These are phyloP conservation scores for Candida ulmi DNA, from an alignment of 805 yeast genomes.

Conservation along the genomic window DNA sequence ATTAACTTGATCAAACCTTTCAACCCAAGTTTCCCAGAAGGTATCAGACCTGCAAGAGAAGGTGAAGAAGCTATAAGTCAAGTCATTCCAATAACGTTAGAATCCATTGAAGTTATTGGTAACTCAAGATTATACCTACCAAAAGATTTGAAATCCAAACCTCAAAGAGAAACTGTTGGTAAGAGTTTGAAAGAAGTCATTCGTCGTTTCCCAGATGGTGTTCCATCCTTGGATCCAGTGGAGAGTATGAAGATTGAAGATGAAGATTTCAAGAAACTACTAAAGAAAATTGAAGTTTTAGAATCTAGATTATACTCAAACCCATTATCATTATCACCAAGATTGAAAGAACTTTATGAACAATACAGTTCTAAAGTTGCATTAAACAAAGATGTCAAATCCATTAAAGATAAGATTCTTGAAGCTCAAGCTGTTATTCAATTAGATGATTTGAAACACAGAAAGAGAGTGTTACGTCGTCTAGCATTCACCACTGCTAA, in stretches of 20 bases:
- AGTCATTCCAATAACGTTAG: constrained; percentile 78
- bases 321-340: constrained; percentile 58
- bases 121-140: constrained; percentile 81
- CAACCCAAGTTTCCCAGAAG: constrained; percentile 77
- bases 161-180: constrained; percentile 54
- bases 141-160: constrained; percentile 55
- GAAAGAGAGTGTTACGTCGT: constrained; percentile 89
- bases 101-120: constrained; percentile 69
- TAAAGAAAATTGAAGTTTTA: constrained; percentile 76
- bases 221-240: constrained; percentile 88
- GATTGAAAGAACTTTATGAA: constrained; percentile 57
- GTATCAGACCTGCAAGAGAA: constrained; percentile 75
- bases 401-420: constrained; percentile 55
- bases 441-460: constrained; percentile 85
- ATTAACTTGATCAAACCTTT: constrained; percentile 70
- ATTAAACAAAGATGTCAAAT: constrained; percentile 52
- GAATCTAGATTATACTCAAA: constrained; percentile 69
- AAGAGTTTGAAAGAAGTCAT: constrained; percentile 78
- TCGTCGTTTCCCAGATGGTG: constrained; percentile 81
- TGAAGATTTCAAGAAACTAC: constrained; percentile 61
- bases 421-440: constrained; percentile 92
- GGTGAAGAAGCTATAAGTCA: constrained; percentile 72
- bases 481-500: constrained; percentile 81
- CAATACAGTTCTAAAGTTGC: constrained; percentile 61
- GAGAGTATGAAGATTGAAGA: constrained; percentile 90